A percentile compares a stretch with the other conserved stretches of the same genome.
Conservation (phyloP, 2,329 filamentous ascomycete species). For the Hymenotorrendiella dingleyae region DNA sequence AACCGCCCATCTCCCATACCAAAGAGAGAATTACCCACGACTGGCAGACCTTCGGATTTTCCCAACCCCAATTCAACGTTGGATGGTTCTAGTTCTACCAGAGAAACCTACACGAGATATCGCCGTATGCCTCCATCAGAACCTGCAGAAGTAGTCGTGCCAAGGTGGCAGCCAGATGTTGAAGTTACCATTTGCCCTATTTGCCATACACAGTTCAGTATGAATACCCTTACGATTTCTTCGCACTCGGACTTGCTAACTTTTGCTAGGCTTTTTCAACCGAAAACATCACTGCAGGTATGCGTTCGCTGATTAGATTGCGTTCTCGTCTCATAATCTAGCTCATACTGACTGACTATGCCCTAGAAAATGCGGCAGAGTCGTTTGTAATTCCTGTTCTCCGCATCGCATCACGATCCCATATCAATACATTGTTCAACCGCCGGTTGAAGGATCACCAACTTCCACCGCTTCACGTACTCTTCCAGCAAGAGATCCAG, state of each 20-base stretch:
- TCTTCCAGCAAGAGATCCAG: slow-evolving; percentile 14
- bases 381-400: slow-evolving; percentile 85
- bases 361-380: slow-evolving; percentile 77
- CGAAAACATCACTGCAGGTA: slow-evolving; percentile 90
- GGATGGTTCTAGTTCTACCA: background rate
- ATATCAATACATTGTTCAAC: slow-evolving; percentile 83
- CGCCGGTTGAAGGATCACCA: slow-evolving; percentile 39
- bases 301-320: too few relatives aligned
- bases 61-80: too few relatives aligned
- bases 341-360: too few relatives aligned
- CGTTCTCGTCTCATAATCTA: too few relatives aligned
- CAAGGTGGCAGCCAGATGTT: slow-evolving; percentile 82
- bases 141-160: slow-evolving; percentile 44
- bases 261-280: slow-evolving; percentile 55
- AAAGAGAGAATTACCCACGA: slow-evolving; percentile 2
- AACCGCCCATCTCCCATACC: background rate
- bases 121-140: background rate
- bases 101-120: slow-evolving; percentile 2
- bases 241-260: slow-evolving; percentile 8
- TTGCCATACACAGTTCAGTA: slow-evolving; percentile 68
- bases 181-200: slow-evolving; percentile 82
- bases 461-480: slow-evolving; percentile 33
- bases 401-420: slow-evolving; percentile 94
- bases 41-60: background rate
- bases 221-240: slow-evolving; percentile 2